Percentiles rank a stretch among this genome's conserved stretches.
Evolutionary conservation across 1,139 yeast genomes (phyloP).

Genomic region (Yamadazyma diospyri): DNA sequence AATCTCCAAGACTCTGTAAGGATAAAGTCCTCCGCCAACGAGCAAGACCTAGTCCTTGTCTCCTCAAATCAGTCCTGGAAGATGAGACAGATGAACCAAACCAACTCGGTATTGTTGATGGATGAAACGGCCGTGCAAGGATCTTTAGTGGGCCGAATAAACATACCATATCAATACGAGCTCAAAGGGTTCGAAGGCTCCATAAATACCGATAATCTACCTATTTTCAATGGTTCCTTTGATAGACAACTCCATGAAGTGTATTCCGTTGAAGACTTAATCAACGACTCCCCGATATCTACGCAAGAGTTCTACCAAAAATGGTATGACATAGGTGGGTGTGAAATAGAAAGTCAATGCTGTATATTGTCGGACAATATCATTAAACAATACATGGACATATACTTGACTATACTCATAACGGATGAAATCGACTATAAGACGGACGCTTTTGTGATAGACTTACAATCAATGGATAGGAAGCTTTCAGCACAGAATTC

Average conservation of each 20-base stretch:
- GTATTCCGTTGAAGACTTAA: conserved; percentile 35
- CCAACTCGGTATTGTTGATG: conserved; percentile 69
- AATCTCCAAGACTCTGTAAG: conserved; percentile 28
- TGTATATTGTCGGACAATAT: conserved; percentile 22
- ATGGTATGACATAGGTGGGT: conserved; percentile 61
- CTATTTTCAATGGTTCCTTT: conserved; percentile 33
- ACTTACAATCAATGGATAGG: not conserved
- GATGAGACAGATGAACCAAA: conserved; percentile 78
- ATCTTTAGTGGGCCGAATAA: conserved; percentile 38
- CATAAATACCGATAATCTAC: conserved; percentile 43
- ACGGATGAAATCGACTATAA: conserved; percentile 36
- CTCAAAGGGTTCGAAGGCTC: conserved; percentile 37
- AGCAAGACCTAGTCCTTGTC: conserved; percentile 58
- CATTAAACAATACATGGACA: conserved; percentile 32
- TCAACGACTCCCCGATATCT: conserved; percentile 54
- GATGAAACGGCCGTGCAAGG: conserved; percentile 21
- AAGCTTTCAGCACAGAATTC: not conserved
- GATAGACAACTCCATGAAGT: not conserved
- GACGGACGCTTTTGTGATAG: conserved; percentile 3
- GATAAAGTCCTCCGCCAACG: conserved; percentile 44
- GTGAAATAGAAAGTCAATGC: conserved; percentile 38
- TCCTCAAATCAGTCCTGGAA: conserved; percentile 57
- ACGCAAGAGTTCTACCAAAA: conserved; percentile 44
- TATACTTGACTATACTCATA: conserved; percentile 49
- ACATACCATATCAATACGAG: conserved; percentile 48